Percentiles rank a stretch among this genome's conserved stretches.
Conservation (phyloP, 176 grass and related monocot species). For the Hyparrhenia diplandra region DNA sequence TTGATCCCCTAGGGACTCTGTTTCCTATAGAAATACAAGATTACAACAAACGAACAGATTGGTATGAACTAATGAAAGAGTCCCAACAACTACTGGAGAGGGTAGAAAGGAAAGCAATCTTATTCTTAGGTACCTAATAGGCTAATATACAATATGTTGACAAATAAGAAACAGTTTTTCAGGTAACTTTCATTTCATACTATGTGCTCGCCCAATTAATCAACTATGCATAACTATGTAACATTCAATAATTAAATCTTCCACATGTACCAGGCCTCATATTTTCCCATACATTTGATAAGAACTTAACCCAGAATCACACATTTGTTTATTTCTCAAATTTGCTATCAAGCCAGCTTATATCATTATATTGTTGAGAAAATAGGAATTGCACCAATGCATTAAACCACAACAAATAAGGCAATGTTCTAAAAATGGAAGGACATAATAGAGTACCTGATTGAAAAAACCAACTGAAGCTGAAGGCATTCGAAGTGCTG, state of each 20-base stretch:
- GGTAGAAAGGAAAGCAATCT: background rate
- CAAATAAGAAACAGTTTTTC: background rate
- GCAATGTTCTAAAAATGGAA: conserved; percentile 2
- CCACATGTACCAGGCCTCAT: background rate
- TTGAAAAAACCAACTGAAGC: conserved; percentile 71
- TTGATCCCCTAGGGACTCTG: background rate
- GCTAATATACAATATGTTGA: background rate
- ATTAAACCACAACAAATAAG: background rate
- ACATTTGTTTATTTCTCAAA: conserved; percentile 9
- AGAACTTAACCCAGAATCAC: conserved; percentile 11
- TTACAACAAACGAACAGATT: background rate
- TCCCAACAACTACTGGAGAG: background rate
- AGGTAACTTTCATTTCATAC: conserved; percentile 9
- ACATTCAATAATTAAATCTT: background rate
- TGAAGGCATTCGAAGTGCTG: conserved; percentile 78
- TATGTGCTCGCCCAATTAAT: background rate
- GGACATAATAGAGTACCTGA: conserved; percentile 46
- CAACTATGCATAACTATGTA: background rate
- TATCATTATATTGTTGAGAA: background rate
- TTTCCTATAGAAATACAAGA: background rate
- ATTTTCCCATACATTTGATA: background rate
- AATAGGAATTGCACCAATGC: background rate
- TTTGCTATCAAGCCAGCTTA: background rate
- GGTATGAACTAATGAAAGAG: background rate
- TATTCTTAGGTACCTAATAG: background rate